Evolutionary conservation across 805 yeast genomes (phyloP).

Genomic region (Yarrowia phangngaensis): DNA sequence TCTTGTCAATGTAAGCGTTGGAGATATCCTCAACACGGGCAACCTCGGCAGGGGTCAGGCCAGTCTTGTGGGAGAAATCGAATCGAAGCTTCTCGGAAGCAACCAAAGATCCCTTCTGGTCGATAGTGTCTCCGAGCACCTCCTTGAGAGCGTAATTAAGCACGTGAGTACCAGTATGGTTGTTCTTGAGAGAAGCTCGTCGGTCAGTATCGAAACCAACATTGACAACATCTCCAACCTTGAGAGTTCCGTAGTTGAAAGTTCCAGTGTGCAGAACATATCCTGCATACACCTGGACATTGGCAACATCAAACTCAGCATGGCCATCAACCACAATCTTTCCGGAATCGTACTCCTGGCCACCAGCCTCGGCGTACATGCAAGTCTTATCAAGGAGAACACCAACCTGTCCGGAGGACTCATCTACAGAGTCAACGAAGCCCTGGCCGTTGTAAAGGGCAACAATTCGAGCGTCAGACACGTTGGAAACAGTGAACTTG

Average conservation of each 20-base stretch:
- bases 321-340: constrained; percentile 81
- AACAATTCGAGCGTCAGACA: constrained; percentile 63
- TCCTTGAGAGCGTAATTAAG: constrained; percentile 84
- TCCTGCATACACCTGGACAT: constrained; percentile 91
- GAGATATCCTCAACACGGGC: constrained; percentile 70
- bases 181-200: constrained; percentile 94
- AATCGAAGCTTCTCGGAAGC: constrained; percentile 93
- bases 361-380: constrained; percentile 98
- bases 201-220: constrained; percentile 89
- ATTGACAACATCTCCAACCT: constrained; percentile 65
- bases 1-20: constrained; percentile 65
- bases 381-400: constrained; percentile 83
- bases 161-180: constrained; percentile 97
- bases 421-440: constrained; percentile 51
- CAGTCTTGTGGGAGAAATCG: constrained; percentile 93
- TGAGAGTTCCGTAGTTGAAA: constrained; percentile 68
- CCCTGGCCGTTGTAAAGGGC: constrained; percentile 63
- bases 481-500: constrained; percentile 66
- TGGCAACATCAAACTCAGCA: constrained; percentile 83
- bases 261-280: constrained; percentile 93
- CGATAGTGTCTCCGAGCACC: constrained; percentile 81
- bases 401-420: constrained; percentile 60
- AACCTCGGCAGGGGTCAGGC: constrained; percentile 65
- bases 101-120: constrained; percentile 95
- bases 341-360: constrained; percentile 97